Evolutionary conservation across 352 stramenopile genomes (phyloP).

Genomic region (Globisporangium rhizosaccharum): DNA sequence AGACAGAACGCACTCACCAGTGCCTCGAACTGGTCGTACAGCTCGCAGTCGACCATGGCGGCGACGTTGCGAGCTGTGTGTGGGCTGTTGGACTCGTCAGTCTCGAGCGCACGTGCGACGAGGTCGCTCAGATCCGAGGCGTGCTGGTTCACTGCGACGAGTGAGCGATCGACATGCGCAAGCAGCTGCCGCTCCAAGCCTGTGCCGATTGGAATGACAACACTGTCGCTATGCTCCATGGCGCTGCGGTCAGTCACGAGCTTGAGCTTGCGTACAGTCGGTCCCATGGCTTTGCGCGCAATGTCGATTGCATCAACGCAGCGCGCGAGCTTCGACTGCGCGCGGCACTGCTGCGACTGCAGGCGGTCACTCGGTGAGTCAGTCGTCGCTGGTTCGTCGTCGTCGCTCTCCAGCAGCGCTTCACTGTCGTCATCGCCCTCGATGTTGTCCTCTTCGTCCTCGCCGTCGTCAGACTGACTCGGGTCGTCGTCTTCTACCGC

Average conservation of each 20-base stretch:
- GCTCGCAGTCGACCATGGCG: conserved; percentile 1
- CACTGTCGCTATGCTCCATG: background rate
- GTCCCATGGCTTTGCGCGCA: conserved; percentile 31
- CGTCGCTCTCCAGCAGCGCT: background rate
- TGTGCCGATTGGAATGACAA: background rate
- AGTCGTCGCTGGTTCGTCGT: background rate
- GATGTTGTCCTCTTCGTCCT: background rate
- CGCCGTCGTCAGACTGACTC: conserved; percentile 1
- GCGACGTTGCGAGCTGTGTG: background rate
- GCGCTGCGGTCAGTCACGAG: background rate
- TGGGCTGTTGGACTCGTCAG: background rate
- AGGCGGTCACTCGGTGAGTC: background rate
- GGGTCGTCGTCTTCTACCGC: conserved; percentile 1
- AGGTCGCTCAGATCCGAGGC: conserved; percentile 15
- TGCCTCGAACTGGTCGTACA: conserved; percentile 32
- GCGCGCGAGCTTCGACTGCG: conserved; percentile 18
- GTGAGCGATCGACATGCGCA: conserved; percentile 22
- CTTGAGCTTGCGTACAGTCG: conserved; percentile 22
- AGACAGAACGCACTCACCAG: conserved; percentile 55
- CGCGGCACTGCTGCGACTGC: conserved; percentile 5
- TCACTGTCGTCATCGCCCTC: background rate
- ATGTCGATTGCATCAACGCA: conserved; percentile 47
- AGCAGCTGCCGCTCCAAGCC: conserved; percentile 37
- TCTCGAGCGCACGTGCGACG: background rate
- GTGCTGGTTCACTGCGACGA: conserved; percentile 17